Conservation (phyloP, 2,329 filamentous ascomycete species). For the Aspergillus novoparasiticus region DNA sequence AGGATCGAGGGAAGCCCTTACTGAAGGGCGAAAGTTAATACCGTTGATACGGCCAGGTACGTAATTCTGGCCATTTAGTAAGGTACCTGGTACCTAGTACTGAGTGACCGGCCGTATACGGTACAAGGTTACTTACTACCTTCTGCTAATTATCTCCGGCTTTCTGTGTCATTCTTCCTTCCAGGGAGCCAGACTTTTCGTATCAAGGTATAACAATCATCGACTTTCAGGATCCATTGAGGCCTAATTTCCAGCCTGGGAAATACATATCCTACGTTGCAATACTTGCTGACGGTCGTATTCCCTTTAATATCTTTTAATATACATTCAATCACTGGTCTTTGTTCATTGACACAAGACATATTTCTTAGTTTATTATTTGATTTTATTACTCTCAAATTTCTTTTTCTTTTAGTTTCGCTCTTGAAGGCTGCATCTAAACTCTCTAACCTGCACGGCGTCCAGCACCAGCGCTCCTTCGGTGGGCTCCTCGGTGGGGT, state of each 20-base stretch:
- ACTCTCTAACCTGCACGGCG: constrained; percentile 17
- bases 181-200: not conserved
- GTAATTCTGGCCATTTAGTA: not conserved
- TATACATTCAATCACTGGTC: constrained; percentile 14
- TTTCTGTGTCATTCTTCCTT: constrained; percentile 5
- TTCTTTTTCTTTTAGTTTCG: not conserved
- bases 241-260: constrained; percentile 3
- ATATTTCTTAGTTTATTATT: not conserved
- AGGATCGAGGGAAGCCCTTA: constrained; percentile 18
- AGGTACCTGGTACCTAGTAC: not conserved
- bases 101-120: not conserved
- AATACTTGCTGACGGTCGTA: constrained; percentile 1
- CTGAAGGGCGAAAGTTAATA: constrained; percentile 25
- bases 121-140: not conserved
- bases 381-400: not conserved
- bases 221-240: constrained; percentile 1
- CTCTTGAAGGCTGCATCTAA: not conserved
- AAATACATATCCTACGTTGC: constrained; percentile 1
- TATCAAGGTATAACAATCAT: constrained; percentile 3
- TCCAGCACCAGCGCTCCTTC: constrained; percentile 22
- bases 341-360: constrained; percentile 11
- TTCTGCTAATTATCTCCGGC: constrained; percentile 6
- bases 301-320: not conserved
- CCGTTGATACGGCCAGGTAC: constrained; percentile 3
- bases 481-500: constrained; percentile 26